Conservation (phyloP, 2,329 filamentous ascomycete genomes). For the Xylaria multiplex region DNA sequence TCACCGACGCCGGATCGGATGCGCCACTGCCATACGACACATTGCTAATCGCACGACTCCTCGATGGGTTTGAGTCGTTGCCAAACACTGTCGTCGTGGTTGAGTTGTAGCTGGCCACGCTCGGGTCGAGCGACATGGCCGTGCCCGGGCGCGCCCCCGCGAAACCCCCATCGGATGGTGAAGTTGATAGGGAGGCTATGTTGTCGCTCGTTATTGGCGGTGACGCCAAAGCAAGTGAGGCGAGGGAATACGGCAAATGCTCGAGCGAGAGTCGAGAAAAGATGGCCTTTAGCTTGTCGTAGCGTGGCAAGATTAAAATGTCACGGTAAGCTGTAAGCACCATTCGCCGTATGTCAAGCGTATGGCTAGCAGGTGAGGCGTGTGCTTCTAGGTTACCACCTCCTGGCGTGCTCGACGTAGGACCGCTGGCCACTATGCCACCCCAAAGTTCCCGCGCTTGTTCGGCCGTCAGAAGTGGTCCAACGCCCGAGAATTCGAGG, state of each 20-base stretch:
- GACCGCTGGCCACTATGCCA: constrained; percentile 64
- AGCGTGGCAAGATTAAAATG: constrained; percentile 85
- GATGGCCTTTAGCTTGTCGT: constrained; percentile 87
- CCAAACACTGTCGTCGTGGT: constrained; percentile 84
- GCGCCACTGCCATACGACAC: constrained; percentile 71
- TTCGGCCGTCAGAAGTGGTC: constrained; percentile 78
- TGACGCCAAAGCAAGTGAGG: constrained; percentile 63
- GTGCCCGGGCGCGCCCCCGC: constrained; percentile 69
- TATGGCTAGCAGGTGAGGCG: constrained; percentile 60
- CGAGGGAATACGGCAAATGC: constrained; percentile 68
- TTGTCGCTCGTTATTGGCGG: constrained; percentile 61
- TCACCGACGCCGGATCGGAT: constrained; percentile 50
- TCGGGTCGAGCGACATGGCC: constrained; percentile 77
- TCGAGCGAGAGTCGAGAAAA: constrained; percentile 91
- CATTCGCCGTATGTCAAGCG: constrained; percentile 87
- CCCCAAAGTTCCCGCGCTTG: constrained; percentile 94
- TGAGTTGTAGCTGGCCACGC: constrained; percentile 81
- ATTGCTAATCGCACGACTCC: constrained; percentile 87
- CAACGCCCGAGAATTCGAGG: constrained; percentile 88
- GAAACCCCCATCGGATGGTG: constrained; percentile 51
- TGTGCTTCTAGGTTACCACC: constrained; percentile 51
- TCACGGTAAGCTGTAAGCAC: constrained; percentile 91
- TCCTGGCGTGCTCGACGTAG: constrained; percentile 41
- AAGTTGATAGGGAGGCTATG: constrained; percentile 61
- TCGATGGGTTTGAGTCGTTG: constrained; percentile 61